A percentile compares a stretch with the other conserved stretches of the same genome.
phyloP scores from a whole-genome alignment of 2,329 filamentous ascomycete genomes.

The Bimuria novae-zelandiae region DNA sequence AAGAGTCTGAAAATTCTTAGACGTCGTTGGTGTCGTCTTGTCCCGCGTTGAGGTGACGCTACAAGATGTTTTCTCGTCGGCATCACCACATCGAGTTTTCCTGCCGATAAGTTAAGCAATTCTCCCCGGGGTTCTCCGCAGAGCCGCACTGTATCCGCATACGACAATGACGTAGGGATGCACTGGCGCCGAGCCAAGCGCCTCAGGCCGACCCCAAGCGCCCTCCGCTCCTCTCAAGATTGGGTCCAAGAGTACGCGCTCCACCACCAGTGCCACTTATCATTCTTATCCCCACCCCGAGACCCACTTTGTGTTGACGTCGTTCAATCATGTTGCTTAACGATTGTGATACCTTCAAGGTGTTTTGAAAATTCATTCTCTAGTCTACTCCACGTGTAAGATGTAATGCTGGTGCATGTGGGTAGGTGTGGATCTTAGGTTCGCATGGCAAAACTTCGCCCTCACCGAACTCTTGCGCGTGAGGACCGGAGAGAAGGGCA shows the following conservation, averaged over 20 bases:
- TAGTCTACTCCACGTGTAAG: constrained; percentile 1
- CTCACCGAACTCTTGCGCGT: neutral
- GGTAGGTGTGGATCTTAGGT: constrained; percentile 1
- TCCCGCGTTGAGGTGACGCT: neutral
- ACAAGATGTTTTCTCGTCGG: neutral
- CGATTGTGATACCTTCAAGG: neutral
- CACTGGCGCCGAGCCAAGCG: constrained; percentile 2
- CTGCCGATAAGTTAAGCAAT: neutral
- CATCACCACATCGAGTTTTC: neutral
- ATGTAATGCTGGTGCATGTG: neutral
- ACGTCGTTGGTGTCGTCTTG: neutral
- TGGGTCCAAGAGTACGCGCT: neutral
- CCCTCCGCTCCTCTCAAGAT: neutral
- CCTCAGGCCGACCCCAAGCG: neutral
- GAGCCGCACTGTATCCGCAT: neutral
- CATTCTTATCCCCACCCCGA: neutral
- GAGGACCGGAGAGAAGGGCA: neutral
- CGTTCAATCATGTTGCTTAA: constrained; percentile 2
- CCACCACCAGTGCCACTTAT: neutral
- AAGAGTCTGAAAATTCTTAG: neutral
- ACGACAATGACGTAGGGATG: neutral
- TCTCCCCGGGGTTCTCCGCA: neutral
- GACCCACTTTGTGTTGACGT: neutral
- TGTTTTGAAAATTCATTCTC: constrained; percentile 2
- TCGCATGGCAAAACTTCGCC: constrained; percentile 1